Conservation (phyloP, 768 basidiomycete genomes). For the Leucosporidium scottii region DNA sequence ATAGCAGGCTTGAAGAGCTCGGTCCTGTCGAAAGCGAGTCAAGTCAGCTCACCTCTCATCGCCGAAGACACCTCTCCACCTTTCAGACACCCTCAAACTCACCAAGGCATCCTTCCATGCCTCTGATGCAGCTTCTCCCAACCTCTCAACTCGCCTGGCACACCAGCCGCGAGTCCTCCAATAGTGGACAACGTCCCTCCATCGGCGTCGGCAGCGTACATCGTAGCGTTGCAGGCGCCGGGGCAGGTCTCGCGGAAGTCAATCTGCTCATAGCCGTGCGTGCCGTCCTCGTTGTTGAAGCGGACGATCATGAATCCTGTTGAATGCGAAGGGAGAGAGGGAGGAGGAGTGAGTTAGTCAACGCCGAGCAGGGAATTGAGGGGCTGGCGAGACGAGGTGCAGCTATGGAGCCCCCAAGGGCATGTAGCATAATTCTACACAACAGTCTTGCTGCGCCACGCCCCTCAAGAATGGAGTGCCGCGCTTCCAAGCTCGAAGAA, state of each 20-base stretch:
- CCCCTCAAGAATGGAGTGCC: no score
- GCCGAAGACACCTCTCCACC: neutral
- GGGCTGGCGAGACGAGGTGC: no score
- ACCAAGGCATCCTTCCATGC: neutral
- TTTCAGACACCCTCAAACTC: constrained; percentile 11
- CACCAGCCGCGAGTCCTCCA: constrained; percentile 39
- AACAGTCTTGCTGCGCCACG: no score
- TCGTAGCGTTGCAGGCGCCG: constrained; percentile 37
- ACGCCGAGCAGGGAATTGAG: no score
- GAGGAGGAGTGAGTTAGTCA: no score
- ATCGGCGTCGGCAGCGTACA: constrained; percentile 30
- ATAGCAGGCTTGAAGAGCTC: constrained; percentile 39
- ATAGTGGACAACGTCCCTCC: constrained; percentile 37
- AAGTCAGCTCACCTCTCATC: no score
- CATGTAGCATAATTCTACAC: no score
- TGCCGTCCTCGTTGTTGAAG: constrained; percentile 27
- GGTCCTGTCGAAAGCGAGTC: constrained; percentile 33
- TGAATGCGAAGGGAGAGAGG: no score
- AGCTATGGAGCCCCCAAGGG: no score
- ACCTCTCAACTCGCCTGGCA: constrained; percentile 40
- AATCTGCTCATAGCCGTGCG: constrained; percentile 33
- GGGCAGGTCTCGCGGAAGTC: constrained; percentile 38
- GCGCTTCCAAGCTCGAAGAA: no score
- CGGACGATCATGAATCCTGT: constrained; percentile 37
- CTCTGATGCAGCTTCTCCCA: constrained; percentile 8